Evolutionary conservation across 2,329 filamentous ascomycete genomes (phyloP), one percentile per base, ranked within the genome.

Genomic region (Sarocladium kiliense): DNA sequence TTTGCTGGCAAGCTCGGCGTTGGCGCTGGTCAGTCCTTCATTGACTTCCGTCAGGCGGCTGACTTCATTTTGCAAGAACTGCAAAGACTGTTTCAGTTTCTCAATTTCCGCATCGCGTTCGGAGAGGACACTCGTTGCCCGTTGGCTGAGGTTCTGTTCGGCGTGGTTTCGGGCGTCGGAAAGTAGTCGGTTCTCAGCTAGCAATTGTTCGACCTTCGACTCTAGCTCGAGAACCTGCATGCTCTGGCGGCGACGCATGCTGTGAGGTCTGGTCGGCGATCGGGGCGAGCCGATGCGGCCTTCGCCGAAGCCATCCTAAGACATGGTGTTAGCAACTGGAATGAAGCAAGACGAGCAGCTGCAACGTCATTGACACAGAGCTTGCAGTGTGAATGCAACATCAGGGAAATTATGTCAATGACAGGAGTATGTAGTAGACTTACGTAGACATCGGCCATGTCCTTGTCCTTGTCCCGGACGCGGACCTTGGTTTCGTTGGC

Each of bases 201-300:
- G 77, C 60, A 99, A 79, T 70, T 93, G 87, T 63, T 97, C 91
- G 64, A 99, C 81, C 65, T 82, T 85, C 58, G 83, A 79, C 76
- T 97, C 91, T 67, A 99, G 85, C 65, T 99, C 93, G 58, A 97
- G 85, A 55, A 93, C 85, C 74, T 97, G 93, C 86, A 97, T 93
- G 79, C 93, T 97, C 74, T 96, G 94, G 68, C 93, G 89, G 68
- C 93, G 92, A 64, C 93, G 92, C 82, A 99, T 89, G 77, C 91
- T 97, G 67, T 92, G 91, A 64, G 94, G 92, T 72, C 93, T 86
- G 63, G 91, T 96, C 55, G 94, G 94, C 65, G 94, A 97, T 66
- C 88, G 86, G 66, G 93, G 91, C 69, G 91, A 96, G 68, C 86
- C 86, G 68, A 88, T 82, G 67, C 82, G 89, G 73, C 89, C 90